A percentile compares a stretch with the other conserved stretches of the same genome.
These are phyloP conservation scores for Coemansia reversa DNA, from an alignment of 192 early-diverging fungal genomes.

Conservation along the genomic window DNA sequence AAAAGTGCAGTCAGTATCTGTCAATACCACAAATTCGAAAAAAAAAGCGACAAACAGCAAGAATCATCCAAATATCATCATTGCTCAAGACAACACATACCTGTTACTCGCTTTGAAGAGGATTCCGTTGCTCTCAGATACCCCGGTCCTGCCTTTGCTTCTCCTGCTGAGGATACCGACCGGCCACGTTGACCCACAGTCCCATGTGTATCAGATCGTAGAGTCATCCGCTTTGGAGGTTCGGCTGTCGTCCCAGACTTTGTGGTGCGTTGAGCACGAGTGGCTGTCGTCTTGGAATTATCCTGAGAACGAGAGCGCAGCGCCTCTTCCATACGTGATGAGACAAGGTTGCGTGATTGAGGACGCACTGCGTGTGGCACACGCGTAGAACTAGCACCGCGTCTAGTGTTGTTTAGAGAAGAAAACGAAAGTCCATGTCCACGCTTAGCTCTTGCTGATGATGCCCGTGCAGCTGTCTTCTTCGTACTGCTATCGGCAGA, in stretches of 20 bases:
- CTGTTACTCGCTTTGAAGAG: conserved; percentile 37
- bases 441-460: conserved; percentile 18
- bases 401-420: conserved; percentile 21
- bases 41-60: neutral
- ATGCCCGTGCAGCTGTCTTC: conserved; percentile 1
- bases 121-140: conserved; percentile 48
- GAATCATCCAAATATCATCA: neutral
- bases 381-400: conserved; percentile 6
- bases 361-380: conserved; percentile 26
- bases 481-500: neutral
- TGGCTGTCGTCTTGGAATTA: neutral
- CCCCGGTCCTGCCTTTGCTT: conserved; percentile 19
- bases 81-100: conserved; percentile 8
- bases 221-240: conserved; percentile 32
- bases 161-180: neutral
- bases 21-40: neutral
- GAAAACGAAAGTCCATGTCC: conserved; percentile 39
- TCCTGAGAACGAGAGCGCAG: conserved; percentile 20
- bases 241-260: conserved; percentile 4
- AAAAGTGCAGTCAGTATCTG: neutral
- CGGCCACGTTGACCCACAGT: neutral
- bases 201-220: conserved; percentile 24
- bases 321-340: conserved; percentile 48
- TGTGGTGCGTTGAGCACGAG: conserved; percentile 19
- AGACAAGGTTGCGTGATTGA: conserved; percentile 35